Conservation (phyloP, 1,284 basidiomycete species). For the Sporisorium graminicola region DNA sequence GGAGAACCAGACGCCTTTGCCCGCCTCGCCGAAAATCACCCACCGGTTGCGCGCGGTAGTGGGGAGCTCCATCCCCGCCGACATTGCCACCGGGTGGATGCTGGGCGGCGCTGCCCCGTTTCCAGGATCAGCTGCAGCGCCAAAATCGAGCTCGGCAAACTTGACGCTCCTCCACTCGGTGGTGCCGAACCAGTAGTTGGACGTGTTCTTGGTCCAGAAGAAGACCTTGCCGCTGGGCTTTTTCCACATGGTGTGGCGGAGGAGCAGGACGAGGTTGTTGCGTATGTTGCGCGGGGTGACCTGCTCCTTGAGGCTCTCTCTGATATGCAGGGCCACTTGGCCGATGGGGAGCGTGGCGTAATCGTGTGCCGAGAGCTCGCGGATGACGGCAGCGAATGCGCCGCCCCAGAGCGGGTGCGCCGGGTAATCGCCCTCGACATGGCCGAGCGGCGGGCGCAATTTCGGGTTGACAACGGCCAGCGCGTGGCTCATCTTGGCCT, state of each 20-base stretch:
- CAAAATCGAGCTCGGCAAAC: constrained; percentile 21
- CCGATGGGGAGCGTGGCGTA: constrained; percentile 19
- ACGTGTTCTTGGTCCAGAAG: constrained; percentile 15
- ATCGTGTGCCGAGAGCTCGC: constrained; percentile 2
- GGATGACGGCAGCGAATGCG: constrained; percentile 19
- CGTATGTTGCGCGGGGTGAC: constrained; percentile 20
- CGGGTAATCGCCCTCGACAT: constrained; percentile 15
- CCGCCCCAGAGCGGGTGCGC: constrained; percentile 28
- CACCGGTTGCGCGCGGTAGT: constrained; percentile 25
- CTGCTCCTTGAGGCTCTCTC: constrained; percentile 13
- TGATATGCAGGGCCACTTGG: constrained; percentile 24
- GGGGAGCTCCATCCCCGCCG: constrained; percentile 24
- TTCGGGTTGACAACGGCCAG: constrained; percentile 31
- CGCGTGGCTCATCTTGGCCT: constrained; percentile 6
- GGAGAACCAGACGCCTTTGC: constrained; percentile 22
- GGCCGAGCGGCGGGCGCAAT: constrained; percentile 13
- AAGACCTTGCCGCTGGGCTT: constrained; percentile 17
- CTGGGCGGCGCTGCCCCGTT: background rate
- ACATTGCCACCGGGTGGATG: constrained; percentile 18
- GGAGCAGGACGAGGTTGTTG: constrained; percentile 3
- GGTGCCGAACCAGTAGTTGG: constrained; percentile 19
- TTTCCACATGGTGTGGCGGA: constrained; percentile 12
- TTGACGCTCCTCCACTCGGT: constrained; percentile 28
- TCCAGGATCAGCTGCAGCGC: background rate
- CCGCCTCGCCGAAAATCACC: constrained; percentile 24